Evolutionary conservation across 371 early-diverging fungal species (phyloP).

Genomic region (Saksenaea vasiformis): DNA sequence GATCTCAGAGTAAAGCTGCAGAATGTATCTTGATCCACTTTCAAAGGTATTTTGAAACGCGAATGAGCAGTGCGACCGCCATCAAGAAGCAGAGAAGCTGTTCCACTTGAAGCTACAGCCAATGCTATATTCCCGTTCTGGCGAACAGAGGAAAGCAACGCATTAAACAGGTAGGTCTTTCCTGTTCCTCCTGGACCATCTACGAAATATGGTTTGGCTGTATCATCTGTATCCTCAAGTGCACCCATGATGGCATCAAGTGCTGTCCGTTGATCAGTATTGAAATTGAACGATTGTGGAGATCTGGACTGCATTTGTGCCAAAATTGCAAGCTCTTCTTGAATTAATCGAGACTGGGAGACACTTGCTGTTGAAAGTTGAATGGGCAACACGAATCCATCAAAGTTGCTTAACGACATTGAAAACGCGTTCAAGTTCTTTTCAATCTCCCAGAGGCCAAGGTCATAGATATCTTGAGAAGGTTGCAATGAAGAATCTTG

Average conservation of each 20-base stretch:
- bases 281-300: background rate
- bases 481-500: background rate
- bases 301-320: background rate
- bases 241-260: too few species aligned
- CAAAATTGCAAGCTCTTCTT: too few species aligned
- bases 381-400: slow-evolving; percentile 2
- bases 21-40: slow-evolving; percentile 7
- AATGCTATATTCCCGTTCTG: background rate
- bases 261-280: background rate
- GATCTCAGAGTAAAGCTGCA: slow-evolving; percentile 13
- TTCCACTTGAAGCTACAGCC: slow-evolving; percentile 24
- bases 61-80: slow-evolving; percentile 33
- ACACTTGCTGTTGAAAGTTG: too few species aligned
- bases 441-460: background rate
- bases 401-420: background rate
- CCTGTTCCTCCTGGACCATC: slow-evolving; percentile 10
- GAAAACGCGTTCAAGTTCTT: background rate
- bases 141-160: background rate
- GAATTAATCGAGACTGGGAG: too few species aligned
- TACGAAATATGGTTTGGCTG: background rate
- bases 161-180: slow-evolving; percentile 11
- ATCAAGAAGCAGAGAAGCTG: slow-evolving; percentile 30
- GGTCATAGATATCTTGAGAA: background rate
- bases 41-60: slow-evolving; percentile 22
- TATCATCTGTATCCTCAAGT: background rate